These are phyloP conservation scores for Rhodamnia argentea DNA, from an alignment of 345 rosid genomes.

Conservation along the genomic window DNA sequence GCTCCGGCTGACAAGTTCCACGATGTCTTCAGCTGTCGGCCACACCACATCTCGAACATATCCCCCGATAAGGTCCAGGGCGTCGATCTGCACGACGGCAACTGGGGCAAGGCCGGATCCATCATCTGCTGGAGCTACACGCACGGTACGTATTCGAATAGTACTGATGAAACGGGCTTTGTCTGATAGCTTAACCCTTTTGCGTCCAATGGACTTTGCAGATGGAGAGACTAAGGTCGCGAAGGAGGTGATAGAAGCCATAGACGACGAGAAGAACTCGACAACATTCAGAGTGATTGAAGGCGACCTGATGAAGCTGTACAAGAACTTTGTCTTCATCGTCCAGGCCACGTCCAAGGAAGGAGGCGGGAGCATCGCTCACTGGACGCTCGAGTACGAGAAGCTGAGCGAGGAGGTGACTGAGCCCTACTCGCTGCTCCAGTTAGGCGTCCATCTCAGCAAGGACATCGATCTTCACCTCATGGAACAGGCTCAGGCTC, in stretches of 20 bases:
- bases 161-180: background rate
- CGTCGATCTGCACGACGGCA: constrained; percentile 24
- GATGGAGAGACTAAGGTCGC: constrained; percentile 18
- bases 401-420: constrained; percentile 2
- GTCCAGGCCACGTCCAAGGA: constrained; percentile 2
- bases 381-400: constrained; percentile 3
- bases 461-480: constrained; percentile 21
- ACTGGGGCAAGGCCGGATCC: constrained; percentile 20
- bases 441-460: constrained; percentile 1
- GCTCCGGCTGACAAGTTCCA: constrained; percentile 25
- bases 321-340: constrained; percentile 2
- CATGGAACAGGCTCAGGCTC: background rate
- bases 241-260: constrained; percentile 19
- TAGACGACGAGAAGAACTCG: constrained; percentile 29
- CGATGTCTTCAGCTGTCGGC: constrained; percentile 27
- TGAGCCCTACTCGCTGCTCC: background rate
- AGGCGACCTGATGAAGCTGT: constrained; percentile 27
- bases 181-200: background rate
- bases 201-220: background rate
- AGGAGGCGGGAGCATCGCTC: background rate
- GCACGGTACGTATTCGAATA: constrained; percentile 8
- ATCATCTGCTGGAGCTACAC: constrained; percentile 19
- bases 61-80: constrained; percentile 13
- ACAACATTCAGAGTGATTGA: constrained; percentile 20
- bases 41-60: constrained; percentile 24